These are phyloP conservation scores for Heterobasidion occidentale DNA, from an alignment of 1,284 basidiomycete species.

Conservation along the genomic window DNA sequence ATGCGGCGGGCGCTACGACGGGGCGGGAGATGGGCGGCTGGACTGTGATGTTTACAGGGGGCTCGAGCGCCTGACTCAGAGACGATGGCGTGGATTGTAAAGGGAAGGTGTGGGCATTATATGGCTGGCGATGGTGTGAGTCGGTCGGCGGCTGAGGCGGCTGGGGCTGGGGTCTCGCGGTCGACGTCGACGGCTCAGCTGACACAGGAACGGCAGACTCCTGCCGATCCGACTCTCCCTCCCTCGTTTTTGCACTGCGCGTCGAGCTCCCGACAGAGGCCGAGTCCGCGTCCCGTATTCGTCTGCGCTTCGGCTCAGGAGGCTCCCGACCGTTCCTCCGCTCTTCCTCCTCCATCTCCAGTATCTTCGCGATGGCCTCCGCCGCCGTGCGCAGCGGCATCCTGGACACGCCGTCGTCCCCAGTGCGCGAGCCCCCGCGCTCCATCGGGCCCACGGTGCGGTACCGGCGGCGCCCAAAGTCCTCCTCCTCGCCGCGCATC, in stretches of 20 bases:
- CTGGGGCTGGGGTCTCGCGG: not conserved
- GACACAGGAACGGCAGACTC: not conserved
- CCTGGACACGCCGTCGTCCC: constrained; percentile 5
- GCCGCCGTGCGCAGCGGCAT: constrained; percentile 12
- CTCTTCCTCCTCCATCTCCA: constrained; percentile 13
- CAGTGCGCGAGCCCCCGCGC: constrained; percentile 10
- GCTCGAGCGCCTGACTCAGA: constrained; percentile 1
- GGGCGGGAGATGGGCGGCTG: not conserved
- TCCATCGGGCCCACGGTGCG: constrained; percentile 11
- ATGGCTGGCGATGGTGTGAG: not conserved
- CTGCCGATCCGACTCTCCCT: not conserved
- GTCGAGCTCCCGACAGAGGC: not conserved
- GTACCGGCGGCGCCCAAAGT: constrained; percentile 12
- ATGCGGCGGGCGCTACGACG: not conserved
- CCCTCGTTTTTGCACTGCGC: constrained; percentile 3
- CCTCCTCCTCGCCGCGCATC: constrained; percentile 15
- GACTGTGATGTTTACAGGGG: not conserved
- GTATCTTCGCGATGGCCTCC: constrained; percentile 14
- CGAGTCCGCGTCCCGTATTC: constrained; percentile 6
- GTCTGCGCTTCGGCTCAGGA: constrained; percentile 11
- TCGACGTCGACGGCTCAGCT: not conserved
- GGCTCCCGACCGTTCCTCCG: constrained; percentile 12
- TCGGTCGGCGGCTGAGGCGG: not conserved
- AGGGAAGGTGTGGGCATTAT: not conserved
- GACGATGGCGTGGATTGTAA: not conserved